Percentiles rank a stretch among this genome's conserved stretches.
Evolutionary conservation across 2,329 filamentous ascomycete genomes (phyloP).

Genomic region (Sarocladiaceae sp.): DNA sequence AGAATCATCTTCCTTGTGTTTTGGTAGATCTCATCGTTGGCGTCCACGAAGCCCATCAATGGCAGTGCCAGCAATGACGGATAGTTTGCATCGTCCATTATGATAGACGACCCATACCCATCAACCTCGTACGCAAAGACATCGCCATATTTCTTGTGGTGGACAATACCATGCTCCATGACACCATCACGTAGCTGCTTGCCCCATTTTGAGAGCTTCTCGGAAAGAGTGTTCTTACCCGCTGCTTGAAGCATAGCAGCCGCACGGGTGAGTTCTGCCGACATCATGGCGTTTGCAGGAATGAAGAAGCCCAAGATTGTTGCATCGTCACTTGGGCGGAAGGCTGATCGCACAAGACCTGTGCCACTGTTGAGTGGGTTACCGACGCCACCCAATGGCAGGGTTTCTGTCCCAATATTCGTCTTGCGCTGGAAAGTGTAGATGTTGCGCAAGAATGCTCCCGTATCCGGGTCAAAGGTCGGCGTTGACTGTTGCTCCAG

Average conservation of each 20-base stretch:
- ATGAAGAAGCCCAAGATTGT: conserved; percentile 94
- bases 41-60: conserved; percentile 68
- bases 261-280: conserved; percentile 76
- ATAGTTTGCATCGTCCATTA: conserved; percentile 90
- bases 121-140: conserved; percentile 89
- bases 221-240: conserved; percentile 48
- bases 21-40: conserved; percentile 67
- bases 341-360: conserved; percentile 83
- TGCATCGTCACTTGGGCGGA: conserved; percentile 91
- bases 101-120: conserved; percentile 73
- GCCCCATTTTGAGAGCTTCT: conserved; percentile 54
- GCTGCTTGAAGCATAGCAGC: conserved; percentile 63
- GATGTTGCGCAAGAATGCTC: conserved; percentile 62
- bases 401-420: conserved; percentile 81
- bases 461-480: conserved; percentile 71
- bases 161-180: conserved; percentile 77
- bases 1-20: conserved; percentile 82
- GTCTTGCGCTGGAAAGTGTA: conserved; percentile 88
- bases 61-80: conserved; percentile 77
- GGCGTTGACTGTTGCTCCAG: conserved; percentile 74
- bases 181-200: conserved; percentile 69
- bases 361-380: conserved; percentile 86
- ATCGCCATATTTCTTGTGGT: conserved; percentile 68
- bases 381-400: conserved; percentile 77
- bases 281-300: conserved; percentile 94